phyloP scores from a whole-genome alignment of 2,329 filamentous ascomycete species.

The Hymenoscyphus repandus region DNA sequence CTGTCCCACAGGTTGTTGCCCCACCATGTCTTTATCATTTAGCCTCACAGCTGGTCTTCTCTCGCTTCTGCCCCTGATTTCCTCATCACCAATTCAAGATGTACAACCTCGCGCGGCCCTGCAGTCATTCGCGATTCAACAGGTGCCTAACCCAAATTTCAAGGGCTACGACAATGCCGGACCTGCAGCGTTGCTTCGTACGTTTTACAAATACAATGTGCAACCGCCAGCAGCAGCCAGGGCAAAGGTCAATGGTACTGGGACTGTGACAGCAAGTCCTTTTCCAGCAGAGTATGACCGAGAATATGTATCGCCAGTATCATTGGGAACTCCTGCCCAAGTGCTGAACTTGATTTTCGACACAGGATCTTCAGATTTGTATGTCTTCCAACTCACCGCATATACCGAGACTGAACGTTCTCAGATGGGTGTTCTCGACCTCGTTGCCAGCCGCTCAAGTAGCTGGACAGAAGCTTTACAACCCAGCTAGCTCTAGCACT shows the following conservation, averaged over 20 bases:
- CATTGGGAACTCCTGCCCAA: slow-evolving; percentile 17
- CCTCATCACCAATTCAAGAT: slow-evolving; percentile 1
- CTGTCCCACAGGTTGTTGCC: background rate
- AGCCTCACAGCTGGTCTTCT: slow-evolving; percentile 1
- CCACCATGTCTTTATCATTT: slow-evolving; percentile 3
- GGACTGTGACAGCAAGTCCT: slow-evolving; percentile 2
- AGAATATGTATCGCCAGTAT: slow-evolving; percentile 14
- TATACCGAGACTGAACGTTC: background rate
- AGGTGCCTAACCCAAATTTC: slow-evolving; percentile 2
- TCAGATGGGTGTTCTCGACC: slow-evolving; percentile 23
- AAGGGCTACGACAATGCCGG: background rate
- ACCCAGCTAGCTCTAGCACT: slow-evolving; percentile 12
- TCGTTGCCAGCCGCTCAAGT: slow-evolving; percentile 14
- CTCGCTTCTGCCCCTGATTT: background rate
- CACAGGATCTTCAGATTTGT: slow-evolving; percentile 20
- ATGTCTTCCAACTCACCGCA: background rate
- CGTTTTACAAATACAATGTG: slow-evolving; percentile 7
- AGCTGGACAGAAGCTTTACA: slow-evolving; percentile 18
- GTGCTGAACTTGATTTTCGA: slow-evolving; percentile 16
- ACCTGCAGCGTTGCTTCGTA: slow-evolving; percentile 1
- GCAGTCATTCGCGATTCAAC: slow-evolving; percentile 1
- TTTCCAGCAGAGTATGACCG: slow-evolving; percentile 9
- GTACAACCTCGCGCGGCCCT: background rate
- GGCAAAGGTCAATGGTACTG: background rate
- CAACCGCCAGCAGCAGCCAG: background rate